Evolutionary conservation across 805 yeast species (phyloP).

Genomic region (Metschnikowia similis): DNA sequence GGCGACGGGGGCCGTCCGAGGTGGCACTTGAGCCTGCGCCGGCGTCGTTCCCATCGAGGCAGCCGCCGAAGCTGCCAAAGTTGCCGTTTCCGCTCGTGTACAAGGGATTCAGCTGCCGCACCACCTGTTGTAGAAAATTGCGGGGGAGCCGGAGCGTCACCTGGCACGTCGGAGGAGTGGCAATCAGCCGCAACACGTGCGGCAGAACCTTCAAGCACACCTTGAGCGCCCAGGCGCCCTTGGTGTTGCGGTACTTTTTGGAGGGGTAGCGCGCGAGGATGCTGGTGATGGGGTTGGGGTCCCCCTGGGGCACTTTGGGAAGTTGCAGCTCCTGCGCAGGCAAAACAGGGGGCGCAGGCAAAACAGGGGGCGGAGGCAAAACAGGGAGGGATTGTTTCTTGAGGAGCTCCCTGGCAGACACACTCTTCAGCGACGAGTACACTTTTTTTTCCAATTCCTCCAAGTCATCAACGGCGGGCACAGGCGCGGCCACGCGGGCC

Average conservation of each 20-base stretch:
- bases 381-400: background rate
- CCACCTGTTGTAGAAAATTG: slow-evolving; percentile 6
- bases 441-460: slow-evolving; percentile 10
- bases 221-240: slow-evolving; percentile 15
- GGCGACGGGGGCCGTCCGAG: no score
- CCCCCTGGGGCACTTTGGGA: background rate
- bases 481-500: background rate
- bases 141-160: slow-evolving; percentile 14
- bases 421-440: slow-evolving; percentile 8
- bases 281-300: background rate
- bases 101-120: slow-evolving; percentile 12
- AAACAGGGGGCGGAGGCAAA: background rate
- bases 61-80: no score
- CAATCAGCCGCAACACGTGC: background rate
- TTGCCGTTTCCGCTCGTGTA: slow-evolving; percentile 13
- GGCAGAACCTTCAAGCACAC: slow-evolving; percentile 20
- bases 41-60: no score
- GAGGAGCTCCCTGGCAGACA: slow-evolving; percentile 12
- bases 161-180: background rate
- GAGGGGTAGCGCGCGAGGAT: slow-evolving; percentile 5
- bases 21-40: no score
- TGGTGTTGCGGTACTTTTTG: slow-evolving; percentile 6
- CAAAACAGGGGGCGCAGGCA: background rate
- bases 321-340: background rate
- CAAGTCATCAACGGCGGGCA: background rate